phyloP scores from a whole-genome alignment of 2,329 filamentous ascomycete genomes.

The Claviceps cyperi region DNA sequence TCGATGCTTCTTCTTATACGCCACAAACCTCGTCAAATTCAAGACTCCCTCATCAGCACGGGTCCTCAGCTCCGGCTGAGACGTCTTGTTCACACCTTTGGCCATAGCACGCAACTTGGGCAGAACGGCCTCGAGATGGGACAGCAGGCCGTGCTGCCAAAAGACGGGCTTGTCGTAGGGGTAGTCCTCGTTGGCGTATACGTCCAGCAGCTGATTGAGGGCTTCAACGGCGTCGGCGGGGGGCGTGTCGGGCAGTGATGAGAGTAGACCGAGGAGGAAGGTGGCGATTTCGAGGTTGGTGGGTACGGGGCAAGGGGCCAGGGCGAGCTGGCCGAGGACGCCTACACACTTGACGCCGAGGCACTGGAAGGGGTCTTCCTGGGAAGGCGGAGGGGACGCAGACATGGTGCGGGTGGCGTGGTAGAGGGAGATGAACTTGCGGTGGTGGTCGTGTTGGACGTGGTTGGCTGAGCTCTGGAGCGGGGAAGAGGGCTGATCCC shows the following conservation, averaged over 20 bases:
- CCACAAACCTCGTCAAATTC: conserved; percentile 47
- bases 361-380: conserved; percentile 41
- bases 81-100: conserved; percentile 47
- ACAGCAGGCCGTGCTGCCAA: conserved; percentile 45
- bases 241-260: conserved; percentile 35
- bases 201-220: conserved; percentile 51
- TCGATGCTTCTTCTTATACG: conserved; percentile 48
- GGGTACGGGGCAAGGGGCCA: conserved; percentile 35
- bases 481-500: conserved; percentile 26
- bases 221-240: conserved; percentile 47
- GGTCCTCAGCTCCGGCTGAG: conserved; percentile 38
- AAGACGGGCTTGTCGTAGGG: conserved; percentile 48
- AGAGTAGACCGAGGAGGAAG: conserved; percentile 44
- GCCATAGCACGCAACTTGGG: conserved; percentile 41
- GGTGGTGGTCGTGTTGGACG: conserved; percentile 37
- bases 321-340: conserved; percentile 48
- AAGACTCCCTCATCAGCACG: conserved; percentile 46
- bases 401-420: conserved; percentile 36
- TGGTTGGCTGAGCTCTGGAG: neutral
- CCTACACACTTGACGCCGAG: conserved; percentile 54
- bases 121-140: conserved; percentile 39
- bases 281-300: conserved; percentile 49
- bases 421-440: conserved; percentile 51
- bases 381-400: conserved; percentile 10
- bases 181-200: conserved; percentile 47